phyloP scores from a whole-genome alignment of 176 grass and related monocot species.

The Hyparrhenia diplandra region DNA sequence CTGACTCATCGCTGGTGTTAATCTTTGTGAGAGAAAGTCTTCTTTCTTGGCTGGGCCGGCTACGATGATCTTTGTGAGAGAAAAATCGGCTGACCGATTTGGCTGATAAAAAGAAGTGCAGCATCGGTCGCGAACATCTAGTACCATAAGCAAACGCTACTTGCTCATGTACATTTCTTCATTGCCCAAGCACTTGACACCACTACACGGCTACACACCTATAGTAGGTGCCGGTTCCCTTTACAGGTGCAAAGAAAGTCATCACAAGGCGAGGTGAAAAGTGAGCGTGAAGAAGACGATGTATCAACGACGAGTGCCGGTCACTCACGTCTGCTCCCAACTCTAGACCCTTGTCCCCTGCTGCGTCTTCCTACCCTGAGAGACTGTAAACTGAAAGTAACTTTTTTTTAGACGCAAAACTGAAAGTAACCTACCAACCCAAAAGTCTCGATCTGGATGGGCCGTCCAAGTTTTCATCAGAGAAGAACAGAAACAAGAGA shows the following conservation, averaged over 20 bases:
- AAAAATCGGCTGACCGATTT: too few relatives aligned
- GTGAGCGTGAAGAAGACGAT: neutral
- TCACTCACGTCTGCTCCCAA: conserved; percentile 3
- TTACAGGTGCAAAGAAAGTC: neutral
- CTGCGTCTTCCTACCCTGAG: too few relatives aligned
- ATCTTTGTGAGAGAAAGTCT: too few relatives aligned
- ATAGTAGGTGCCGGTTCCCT: neutral
- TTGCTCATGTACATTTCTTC: neutral
- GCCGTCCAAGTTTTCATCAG: conserved; percentile 9
- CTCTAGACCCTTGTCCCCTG: neutral
- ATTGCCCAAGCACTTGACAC: neutral
- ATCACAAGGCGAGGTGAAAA: neutral
- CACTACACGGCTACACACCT: neutral
- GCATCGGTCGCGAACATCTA: neutral
- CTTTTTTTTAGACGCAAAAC: too few relatives aligned
- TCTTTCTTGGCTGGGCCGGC: too few relatives aligned
- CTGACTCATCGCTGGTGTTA: too few relatives aligned
- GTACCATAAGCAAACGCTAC: neutral
- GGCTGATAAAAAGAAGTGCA: neutral
- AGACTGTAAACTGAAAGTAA: neutral
- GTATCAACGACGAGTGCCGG: neutral
- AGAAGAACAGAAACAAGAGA: neutral
- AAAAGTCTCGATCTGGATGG: too few relatives aligned
- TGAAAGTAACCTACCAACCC: conserved; percentile 8
- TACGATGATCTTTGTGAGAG: too few relatives aligned